Base-by-base conservation (phyloP, 2,329 filamentous ascomycete species). In the Teratosphaeria zuluensis region DNA sequence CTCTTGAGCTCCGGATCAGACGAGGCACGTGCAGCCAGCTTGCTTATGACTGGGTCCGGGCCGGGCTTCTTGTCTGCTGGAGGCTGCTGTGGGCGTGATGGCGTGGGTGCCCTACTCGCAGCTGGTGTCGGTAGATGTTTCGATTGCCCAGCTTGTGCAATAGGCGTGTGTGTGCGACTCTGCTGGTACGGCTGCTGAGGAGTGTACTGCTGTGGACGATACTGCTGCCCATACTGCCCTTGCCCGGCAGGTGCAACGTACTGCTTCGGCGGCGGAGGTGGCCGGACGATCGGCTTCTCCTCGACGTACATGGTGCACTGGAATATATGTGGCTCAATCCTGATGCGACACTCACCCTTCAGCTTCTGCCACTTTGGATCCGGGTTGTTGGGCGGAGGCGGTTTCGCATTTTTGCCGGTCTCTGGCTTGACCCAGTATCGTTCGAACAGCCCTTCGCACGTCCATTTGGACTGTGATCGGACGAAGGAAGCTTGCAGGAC, bases 291-390 rank as follows among this genome's bases (percentile, higher is more conserved):
- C 7, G 81, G 78, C 56, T 88, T 85, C 68, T 88, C 88, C 59
- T 90, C 84, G 21, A 82, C 81, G 68, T 81, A 91, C 77, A 91
- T 83, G 53, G 82, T 86, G 16, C 88, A 88, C 64, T 91, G 87
- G 65, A 94, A 84, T 51, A 88, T 82, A 69, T 94, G 88, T 52
- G 90, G 90, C 71, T 92, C 89, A 60, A 92, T 84, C 24, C 84
- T 87, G 62, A 95, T 84, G 35, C 85, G 85, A 62, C 89, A 85
- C 64, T 82, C 82, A 65, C 90, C 89, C 24, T 90, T 81, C 71
- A 85, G 67, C 69, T 73, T 78, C 69, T 71, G 71, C 62, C 64
- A 69, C 57, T 70, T 71, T 31, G 63, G 60, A 48, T 72, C 69
- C 4, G 70, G 69, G 48, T 73, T 73, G 57, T 68, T 66, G 5